Evolutionary conservation across 352 stramenopile genomes (phyloP), one percentile per base, ranked within the genome.

Genomic region (Pythium folliculosum): DNA sequence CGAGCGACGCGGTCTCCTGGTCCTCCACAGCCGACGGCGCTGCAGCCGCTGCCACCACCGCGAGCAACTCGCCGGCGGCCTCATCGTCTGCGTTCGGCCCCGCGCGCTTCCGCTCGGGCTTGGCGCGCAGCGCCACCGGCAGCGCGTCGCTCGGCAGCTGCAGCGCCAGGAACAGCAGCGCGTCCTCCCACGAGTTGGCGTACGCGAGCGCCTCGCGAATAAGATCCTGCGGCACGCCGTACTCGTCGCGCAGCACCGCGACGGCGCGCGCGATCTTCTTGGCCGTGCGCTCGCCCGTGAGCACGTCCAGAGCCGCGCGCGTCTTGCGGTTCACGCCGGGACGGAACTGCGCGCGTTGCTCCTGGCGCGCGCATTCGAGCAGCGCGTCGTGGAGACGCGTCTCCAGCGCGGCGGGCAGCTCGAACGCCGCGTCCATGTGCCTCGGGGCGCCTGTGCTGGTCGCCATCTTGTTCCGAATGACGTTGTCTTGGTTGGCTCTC

Each of bases 121-220:
- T 60, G 27, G 80, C 78, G 1, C 80, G 76, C 19, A 92, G 52
- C 21, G 70, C 65, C 0, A 32, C 19, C 1, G 85, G 85, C 5
- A 93, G 74, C 61, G 80, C 78, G 12, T 88, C 77, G 45, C 85
- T 91, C 22, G 78, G 25, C 35, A 76, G 58, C 59, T 91, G 82
- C 54, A 91, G 67, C 54, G 78, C 69, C 44, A 93, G 54, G 56
- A 91, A 93, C 61, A 56, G 64, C 52, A 93, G 72, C 35, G 85
- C 82, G 60, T 93, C 82, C 63, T 91, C 85, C 32, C 88, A 72
- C 3, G 77, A 74, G 66, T 93, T 93, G 5, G 76, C 73, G 62
- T 90, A 88, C 40, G 51, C 60, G 22, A 91, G 69, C 21, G 82
- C 82, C 30, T 90, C 77, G 25, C 54, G 60, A 8, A 60, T 62